A percentile compares a stretch with the other conserved stretches of the same genome.
These are phyloP conservation scores for Anthracocystis panici-leucophaei DNA, from an alignment of 1,284 basidiomycete species.

Conservation along the genomic window DNA sequence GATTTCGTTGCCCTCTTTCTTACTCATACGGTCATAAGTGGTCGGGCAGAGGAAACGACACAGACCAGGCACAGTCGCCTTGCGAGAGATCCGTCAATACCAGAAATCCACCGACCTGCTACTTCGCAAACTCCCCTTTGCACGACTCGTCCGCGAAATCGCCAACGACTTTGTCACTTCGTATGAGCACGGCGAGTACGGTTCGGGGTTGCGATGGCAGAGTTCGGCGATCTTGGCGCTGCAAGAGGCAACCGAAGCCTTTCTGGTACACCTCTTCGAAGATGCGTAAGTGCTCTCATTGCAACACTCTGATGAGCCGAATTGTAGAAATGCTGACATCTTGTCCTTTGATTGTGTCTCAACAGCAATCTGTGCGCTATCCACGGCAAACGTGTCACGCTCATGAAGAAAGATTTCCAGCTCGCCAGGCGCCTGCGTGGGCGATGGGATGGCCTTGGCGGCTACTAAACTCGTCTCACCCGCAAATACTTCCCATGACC, in stretches of 20 bases:
- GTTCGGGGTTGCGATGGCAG: conserved; percentile 67
- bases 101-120: conserved; percentile 68
- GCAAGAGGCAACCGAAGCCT: conserved; percentile 69
- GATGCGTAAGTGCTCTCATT: conserved; percentile 61
- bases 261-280: conserved; percentile 68
- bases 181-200: conserved; percentile 60
- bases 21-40: conserved; percentile 18
- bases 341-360: neutral
- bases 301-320: neutral
- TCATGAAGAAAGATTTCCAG: conserved; percentile 69
- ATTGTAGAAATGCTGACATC: neutral
- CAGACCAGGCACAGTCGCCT: conserved; percentile 67
- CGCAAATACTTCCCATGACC: too few relatives aligned
- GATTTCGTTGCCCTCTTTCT: neutral
- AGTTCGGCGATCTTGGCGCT: conserved; percentile 67
- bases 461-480: conserved; percentile 17
- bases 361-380: conserved; percentile 67
- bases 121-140: conserved; percentile 68
- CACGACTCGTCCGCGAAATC: conserved; percentile 66
- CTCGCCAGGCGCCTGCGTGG: conserved; percentile 67
- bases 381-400: conserved; percentile 66
- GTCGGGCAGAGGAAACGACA: conserved; percentile 53
- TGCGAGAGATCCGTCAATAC: conserved; percentile 68
- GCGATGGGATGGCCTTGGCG: conserved; percentile 68
- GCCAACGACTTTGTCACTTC: conserved; percentile 67